Evolutionary conservation across 73 alveolate species (phyloP), one percentile per base, ranked within the genome.

Genomic region (Symbiodinium pilosum): DNA sequence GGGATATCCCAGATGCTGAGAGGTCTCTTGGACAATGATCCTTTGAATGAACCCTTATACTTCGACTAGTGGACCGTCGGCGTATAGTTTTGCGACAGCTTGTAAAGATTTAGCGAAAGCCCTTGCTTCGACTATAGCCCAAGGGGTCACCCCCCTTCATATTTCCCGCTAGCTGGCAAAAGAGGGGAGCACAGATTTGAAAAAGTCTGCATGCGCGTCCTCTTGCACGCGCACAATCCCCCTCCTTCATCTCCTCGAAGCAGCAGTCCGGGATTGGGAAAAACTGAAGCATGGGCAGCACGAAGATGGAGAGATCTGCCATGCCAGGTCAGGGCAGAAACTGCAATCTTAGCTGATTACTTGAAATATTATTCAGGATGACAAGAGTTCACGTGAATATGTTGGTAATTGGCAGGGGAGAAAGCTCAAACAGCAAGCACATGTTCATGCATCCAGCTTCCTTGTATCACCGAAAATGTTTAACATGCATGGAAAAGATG

Each of bases 271-370:
- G 96, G 11, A 91, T 84, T 18, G 43, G 75, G 96, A 91, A 91
- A 87, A 91, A 91, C 47, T 91, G 96, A 34, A 91, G 96, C 96
- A 91, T 91, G 75, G 96, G 96, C 96, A 91, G 47, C 96, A 91
- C 96, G 47, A 91, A 91, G 96, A 91, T 91, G 52, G 96, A 91
- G 69, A 91, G 83, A 91, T 91, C 96, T 91, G 96, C 41, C 41
- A 14, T 32, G 87, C 36, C 87, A 9, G 34, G 87, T 16, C 38
- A 26, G 47, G 34, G 44, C 73, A 2, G 20, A 34, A 69, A 28
- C 34, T 69, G 20, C 28, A 24, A 30, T 30, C 32, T 24, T 30
- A 56, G 20, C 28, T 56, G 20, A 30, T 56, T 24, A 56, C 77
- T 56, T 2, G 77, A 24, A 24, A 24, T 30, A 24, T 56, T 56